Percentiles rank a stretch among this genome's conserved stretches.
phyloP scores from a whole-genome alignment of 495 filamentous ascomycete species.

The Margaritispora aquatica region DNA sequence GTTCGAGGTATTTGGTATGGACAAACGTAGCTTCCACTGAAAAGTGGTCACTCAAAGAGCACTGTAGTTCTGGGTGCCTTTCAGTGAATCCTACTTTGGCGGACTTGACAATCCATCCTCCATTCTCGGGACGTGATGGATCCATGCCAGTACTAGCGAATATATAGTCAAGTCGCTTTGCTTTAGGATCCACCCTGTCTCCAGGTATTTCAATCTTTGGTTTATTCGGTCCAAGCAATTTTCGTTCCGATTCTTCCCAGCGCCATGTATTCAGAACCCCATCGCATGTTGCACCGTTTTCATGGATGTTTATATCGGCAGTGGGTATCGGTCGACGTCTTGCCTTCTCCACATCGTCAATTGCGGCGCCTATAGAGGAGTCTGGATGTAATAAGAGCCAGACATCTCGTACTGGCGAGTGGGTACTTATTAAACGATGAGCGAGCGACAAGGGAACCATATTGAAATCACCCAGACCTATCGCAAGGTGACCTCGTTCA shows the following conservation, averaged over 20 bases:
- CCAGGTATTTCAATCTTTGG: conserved; percentile 35
- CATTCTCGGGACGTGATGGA: conserved; percentile 16
- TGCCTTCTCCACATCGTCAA: conserved; percentile 55
- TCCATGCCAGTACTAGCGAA: conserved; percentile 46
- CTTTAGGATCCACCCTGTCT: conserved; percentile 59
- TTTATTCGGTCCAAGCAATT: conserved; percentile 37
- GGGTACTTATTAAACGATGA: conserved; percentile 74
- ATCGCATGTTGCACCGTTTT: conserved; percentile 87
- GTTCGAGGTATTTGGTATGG: conserved; percentile 24
- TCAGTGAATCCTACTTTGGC: conserved; percentile 74
- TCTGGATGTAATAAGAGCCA: conserved; percentile 80
- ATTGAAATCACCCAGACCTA: conserved; percentile 91
- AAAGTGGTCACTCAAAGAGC: conserved; percentile 91
- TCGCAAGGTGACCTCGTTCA: conserved; percentile 76
- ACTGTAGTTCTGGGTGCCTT: conserved; percentile 72
- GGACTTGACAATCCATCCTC: conserved; percentile 59
- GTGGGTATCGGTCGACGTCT: conserved; percentile 52
- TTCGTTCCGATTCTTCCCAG: conserved; percentile 63
- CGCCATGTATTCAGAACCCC: conserved; percentile 87
- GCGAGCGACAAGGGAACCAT: conserved; percentile 84
- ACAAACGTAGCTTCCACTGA: conserved; percentile 65
- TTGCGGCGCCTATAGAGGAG: conserved; percentile 64
- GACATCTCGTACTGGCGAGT: conserved; percentile 71
- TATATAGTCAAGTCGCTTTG: conserved; percentile 92
- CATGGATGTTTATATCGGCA: conserved; percentile 65